Percentiles rank a stretch among this genome's conserved stretches.
These are phyloP conservation scores for Neckera pumila DNA, from an alignment of 225 moss, liverwort and hornwort genomes.

Conservation along the genomic window DNA sequence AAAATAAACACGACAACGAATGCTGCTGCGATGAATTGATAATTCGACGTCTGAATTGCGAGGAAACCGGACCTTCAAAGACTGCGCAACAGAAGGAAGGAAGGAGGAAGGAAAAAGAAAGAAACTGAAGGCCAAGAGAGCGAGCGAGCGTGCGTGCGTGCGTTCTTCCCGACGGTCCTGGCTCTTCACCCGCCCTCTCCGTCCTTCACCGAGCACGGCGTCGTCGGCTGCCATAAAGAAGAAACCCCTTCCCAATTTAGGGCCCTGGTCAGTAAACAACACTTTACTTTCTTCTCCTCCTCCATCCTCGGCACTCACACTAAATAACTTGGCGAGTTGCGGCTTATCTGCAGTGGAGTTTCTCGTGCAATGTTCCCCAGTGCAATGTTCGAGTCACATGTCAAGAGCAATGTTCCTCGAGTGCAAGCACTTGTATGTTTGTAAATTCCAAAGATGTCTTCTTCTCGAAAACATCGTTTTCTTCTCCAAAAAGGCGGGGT, in stretches of 20 bases:
- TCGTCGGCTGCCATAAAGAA: not conserved
- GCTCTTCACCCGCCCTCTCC: not conserved
- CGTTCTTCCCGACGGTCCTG: not conserved
- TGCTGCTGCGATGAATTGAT: too few relatives aligned
- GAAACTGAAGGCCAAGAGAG: too few relatives aligned
- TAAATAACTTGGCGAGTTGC: not conserved
- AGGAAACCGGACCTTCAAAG: too few relatives aligned
- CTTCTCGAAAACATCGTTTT: too few relatives aligned
- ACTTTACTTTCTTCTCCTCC: not conserved
- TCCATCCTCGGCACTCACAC: not conserved
- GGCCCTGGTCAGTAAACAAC: not conserved
- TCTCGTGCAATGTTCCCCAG: not conserved
- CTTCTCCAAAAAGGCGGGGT: not conserved
- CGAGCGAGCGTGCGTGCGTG: not conserved
- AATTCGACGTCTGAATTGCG: not conserved
- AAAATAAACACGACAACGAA: not conserved
- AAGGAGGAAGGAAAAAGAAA: not conserved
- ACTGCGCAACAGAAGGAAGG: not conserved
- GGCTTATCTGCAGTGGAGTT: not conserved
- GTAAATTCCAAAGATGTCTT: too few relatives aligned
- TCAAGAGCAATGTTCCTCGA: too few relatives aligned
- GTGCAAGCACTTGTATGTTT: too few relatives aligned
- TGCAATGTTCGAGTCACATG: too few relatives aligned
- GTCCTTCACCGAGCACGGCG: not conserved
- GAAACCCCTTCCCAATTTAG: not conserved